Evolutionary conservation across 1,139 yeast species (phyloP), one percentile per base, ranked within the genome.

Genomic region (Petasospora fabianii): DNA sequence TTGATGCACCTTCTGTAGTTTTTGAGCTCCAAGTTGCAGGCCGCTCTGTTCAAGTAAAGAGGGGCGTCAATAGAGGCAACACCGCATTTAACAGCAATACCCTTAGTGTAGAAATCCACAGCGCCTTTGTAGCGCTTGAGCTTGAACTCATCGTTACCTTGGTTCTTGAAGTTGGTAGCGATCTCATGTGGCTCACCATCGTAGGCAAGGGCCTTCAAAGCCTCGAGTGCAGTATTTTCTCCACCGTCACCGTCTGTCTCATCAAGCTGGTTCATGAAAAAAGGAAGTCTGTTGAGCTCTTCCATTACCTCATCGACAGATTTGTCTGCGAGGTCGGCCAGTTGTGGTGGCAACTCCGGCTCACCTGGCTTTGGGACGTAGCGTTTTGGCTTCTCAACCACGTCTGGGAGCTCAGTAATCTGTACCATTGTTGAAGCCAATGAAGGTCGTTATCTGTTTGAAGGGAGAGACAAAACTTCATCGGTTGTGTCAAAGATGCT

Each of bases 181-280:
- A 90, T 69, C 55, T 92, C 98, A 53, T 84, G 80, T 0, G 97
- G 97, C 47, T 87, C 96, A 26, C 98, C 98, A 36, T 92, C 98
- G 57, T 86, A 90, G 0, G 95, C 97, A 54, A 94, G 69, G 11
- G 96, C 92, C 57, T 80, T 82, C 47, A 92, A 71, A 0, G 98
- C 98, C 57, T 92, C 97, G 17, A 94, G 64, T 38, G 77, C 81
- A 6, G 71, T 58, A 54, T 86, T 87, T 33, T 79, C 84, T 26
- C 90, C 94, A 27, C 84, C 86, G 9, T 77, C 84, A 8, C 86
- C 92, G 54, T 83, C 85, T 6, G 79, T 74, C 29, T 79, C 85
- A 53, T 84, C 95, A 21, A 88, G 64, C 54, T 84, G 75, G 8
- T 92, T 88, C 98, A 92, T 94, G 69, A 92, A 94, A 54, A 92